Conservation (phyloP, 176 grass and related monocot genomes). For the Bothriochloa decipiens region DNA sequence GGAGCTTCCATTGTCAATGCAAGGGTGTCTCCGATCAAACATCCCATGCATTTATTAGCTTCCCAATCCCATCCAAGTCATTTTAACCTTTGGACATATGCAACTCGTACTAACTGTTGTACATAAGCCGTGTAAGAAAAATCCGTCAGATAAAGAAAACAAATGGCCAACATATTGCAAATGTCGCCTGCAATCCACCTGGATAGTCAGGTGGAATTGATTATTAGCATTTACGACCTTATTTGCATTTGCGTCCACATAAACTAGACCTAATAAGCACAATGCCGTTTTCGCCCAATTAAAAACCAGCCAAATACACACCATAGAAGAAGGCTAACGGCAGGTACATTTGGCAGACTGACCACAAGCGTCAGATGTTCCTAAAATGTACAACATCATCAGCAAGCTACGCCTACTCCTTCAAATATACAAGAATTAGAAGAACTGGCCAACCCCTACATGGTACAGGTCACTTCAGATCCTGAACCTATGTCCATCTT, state of each 20-base stretch:
- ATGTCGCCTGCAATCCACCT: not conserved
- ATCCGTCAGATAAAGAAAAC: not conserved
- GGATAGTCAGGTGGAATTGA: slow-evolving; percentile 19
- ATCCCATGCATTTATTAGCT: not conserved
- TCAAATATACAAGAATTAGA: slow-evolving; percentile 50
- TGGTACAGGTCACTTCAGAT: slow-evolving; percentile 33
- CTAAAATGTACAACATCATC: slow-evolving; percentile 49
- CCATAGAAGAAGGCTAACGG: slow-evolving; percentile 19
- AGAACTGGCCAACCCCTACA: slow-evolving; percentile 16
- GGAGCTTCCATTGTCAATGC: not conserved
- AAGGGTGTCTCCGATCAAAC: not conserved
- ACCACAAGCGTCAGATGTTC: slow-evolving; percentile 33
- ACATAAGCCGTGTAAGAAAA: not conserved
- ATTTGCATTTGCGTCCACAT: slow-evolving; percentile 19
- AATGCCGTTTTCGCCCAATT: slow-evolving; percentile 19
- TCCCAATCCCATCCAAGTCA: not conserved
- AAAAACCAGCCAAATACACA: slow-evolving; percentile 50
- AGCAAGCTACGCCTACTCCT: slow-evolving; percentile 27
- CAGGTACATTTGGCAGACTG: slow-evolving; percentile 22
- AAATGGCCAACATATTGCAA: not conserved
- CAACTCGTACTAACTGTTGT: not conserved
- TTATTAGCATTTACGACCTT: slow-evolving; percentile 41
- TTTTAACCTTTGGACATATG: not conserved
- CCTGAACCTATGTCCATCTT: not conserved
- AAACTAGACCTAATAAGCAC: slow-evolving; percentile 32